Conservation (phyloP, 148 eudicot genomes). For the Diospyros lotus region DNA sequence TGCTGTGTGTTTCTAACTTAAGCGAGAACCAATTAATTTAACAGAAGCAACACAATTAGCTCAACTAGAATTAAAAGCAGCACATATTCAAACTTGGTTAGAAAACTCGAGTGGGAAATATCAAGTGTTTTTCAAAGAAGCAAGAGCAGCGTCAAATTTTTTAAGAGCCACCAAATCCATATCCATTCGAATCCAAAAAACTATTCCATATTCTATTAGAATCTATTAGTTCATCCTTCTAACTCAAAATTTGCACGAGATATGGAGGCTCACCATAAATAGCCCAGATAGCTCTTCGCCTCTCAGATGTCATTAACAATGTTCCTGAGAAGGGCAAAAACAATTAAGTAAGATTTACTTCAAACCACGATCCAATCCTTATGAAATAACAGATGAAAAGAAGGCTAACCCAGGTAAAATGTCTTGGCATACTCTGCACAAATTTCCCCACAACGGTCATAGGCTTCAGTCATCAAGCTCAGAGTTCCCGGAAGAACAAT, state of each 20-base stretch:
- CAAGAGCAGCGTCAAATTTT: neutral
- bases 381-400: neutral
- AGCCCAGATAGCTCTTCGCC: slow-evolving; percentile 93
- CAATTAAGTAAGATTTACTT: neutral
- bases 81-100: neutral
- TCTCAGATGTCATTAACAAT: slow-evolving; percentile 88
- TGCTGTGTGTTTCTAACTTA: neutral
- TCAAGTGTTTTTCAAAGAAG: no score
- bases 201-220: neutral
- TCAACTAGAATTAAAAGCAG: neutral
- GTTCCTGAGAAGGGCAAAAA: slow-evolving; percentile 53
- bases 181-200: neutral
- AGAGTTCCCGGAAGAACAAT: slow-evolving; percentile 64
- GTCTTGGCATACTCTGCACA: slow-evolving; percentile 91
- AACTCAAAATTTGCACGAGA: neutral
- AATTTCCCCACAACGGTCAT: slow-evolving; percentile 78
- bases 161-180: neutral
- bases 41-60: neutral
- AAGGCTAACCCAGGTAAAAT: slow-evolving; percentile 65
- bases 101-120: no score
- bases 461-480: slow-evolving; percentile 68
- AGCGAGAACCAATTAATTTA: neutral
- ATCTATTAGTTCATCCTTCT: neutral
- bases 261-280: slow-evolving; percentile 61
- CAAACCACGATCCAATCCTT: slow-evolving; percentile 14